Conservation (phyloP, 176 grass and related monocot genomes). For the Oropetium thomaeum region DNA sequence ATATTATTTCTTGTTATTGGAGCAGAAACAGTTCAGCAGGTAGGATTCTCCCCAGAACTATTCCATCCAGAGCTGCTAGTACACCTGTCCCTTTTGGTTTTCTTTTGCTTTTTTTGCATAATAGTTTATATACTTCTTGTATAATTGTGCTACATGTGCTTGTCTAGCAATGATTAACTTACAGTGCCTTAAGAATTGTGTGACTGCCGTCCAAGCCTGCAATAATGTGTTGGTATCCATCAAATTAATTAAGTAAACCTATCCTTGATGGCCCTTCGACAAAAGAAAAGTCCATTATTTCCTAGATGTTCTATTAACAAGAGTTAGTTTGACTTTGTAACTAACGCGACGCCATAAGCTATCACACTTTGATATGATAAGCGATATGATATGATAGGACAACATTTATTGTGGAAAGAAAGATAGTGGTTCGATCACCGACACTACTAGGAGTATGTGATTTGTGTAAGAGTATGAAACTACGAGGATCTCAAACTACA, state of each 20-base stretch:
- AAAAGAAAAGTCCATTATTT: background rate
- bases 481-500: too few species aligned
- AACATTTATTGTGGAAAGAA: too few species aligned
- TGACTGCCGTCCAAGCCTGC: background rate
- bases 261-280: background rate
- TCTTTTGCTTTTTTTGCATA: background rate
- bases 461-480: too few species aligned
- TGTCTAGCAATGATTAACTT: background rate
- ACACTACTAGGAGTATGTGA: too few species aligned
- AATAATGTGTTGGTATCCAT: background rate
- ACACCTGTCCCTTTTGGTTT: background rate
- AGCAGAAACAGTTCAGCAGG: background rate
- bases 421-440: too few species aligned
- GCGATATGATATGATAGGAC: too few species aligned
- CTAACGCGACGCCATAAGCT: slow-evolving; percentile 3
- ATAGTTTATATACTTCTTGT: background rate
- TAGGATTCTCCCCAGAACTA: too few species aligned
- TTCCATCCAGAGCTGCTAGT: background rate
- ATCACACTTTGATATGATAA: slow-evolving; percentile 27
- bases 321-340: slow-evolving; percentile 15
- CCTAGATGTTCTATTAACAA: too few species aligned
- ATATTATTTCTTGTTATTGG: background rate
- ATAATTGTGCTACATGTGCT: background rate
- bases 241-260: background rate
- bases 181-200: background rate